Conservation (phyloP, 805 yeast species). For the Soucietia sequanensis region DNA sequence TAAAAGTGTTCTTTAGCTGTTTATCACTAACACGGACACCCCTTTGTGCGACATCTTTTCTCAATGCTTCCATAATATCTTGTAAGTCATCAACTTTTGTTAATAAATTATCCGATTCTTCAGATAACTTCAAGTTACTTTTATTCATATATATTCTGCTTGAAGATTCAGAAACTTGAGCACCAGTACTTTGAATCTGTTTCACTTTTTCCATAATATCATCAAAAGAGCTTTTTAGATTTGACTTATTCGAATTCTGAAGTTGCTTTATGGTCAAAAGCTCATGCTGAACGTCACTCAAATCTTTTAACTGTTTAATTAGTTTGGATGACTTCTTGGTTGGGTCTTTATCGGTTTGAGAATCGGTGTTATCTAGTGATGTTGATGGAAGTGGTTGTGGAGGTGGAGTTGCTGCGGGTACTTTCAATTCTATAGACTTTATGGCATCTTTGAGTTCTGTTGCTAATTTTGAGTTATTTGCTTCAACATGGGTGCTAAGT, state of each 20-base stretch:
- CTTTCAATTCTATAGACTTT: slow-evolving; percentile 17
- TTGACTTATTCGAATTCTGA: slow-evolving; percentile 43
- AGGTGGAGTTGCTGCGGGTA: too few species aligned
- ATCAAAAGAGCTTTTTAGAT: slow-evolving; percentile 42
- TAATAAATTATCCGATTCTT: slow-evolving; percentile 70
- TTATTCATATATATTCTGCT: slow-evolving; percentile 66
- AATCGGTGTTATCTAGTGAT: slow-evolving; percentile 5
- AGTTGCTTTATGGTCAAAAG: slow-evolving; percentile 58
- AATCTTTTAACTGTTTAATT: slow-evolving; percentile 19
- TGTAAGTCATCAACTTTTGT: slow-evolving; percentile 87
- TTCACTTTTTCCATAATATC: slow-evolving; percentile 46
- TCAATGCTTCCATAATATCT: slow-evolving; percentile 82
- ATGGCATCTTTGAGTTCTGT: slow-evolving; percentile 18
- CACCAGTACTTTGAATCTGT: slow-evolving; percentile 49
- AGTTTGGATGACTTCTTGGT: slow-evolving; percentile 1
- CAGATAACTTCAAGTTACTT: slow-evolving; percentile 70
- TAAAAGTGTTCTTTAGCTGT: slow-evolving; percentile 63
- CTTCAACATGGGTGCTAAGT: slow-evolving; percentile 17
- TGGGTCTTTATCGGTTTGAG: neutral
- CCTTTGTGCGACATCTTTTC: slow-evolving; percentile 89
- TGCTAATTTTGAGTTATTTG: slow-evolving; percentile 10
- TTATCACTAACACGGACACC: slow-evolving; percentile 80
- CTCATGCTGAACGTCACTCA: slow-evolving; percentile 55
- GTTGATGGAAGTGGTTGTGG: slow-evolving; percentile 8
- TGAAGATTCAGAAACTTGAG: slow-evolving; percentile 35